Base-by-base conservation (phyloP, 495 filamentous ascomycete genomes). In the Aspergillus incahuasiensis region DNA sequence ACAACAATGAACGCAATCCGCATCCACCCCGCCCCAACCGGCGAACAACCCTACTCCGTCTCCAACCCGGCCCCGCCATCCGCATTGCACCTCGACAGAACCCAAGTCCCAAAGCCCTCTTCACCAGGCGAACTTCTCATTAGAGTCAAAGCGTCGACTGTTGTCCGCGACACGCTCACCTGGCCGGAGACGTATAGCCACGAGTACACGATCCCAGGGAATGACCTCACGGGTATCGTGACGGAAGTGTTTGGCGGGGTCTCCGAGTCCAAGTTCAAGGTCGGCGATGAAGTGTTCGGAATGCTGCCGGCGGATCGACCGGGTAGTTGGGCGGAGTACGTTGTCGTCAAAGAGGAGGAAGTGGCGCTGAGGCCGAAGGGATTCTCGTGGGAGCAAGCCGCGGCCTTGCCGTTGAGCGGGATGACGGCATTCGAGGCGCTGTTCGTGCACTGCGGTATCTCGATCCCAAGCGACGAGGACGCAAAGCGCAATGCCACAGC, bases 191-290 rank as follows among this genome's bases (percentile, higher is more conserved):
- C 58, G 21, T 73, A 71, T 56, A 6, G 22, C 6, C 53, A 58
- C 39, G 42, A 52, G 2, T 65, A 65, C 52, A 5, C 51, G 43
- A 71, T 69, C 28, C 65, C 69, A 0, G 78, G 76, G 40, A 64
- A 71, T 60, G 79, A 81, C 61, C 68, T 81, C 51, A 56, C 78
- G 11, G 79, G 76, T 7, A 71, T 57, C 1, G 70, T 80, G 1
- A 56, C 56, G 6, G 63, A 61, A 34, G 63, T 59, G 9, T 61
- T 54, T 35, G 28, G 46, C n/a, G n/a, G n/a, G n/a, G n/a, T n/a
- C n/a, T 28, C 2, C 43, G 2, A 45, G 15, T 52, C 28, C 28
- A 53, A 48, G 1, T 68, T 70, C 46, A 50, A 63, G 18, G 55
- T 57, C 20, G 70, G 70, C 45, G 68, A 70, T 49, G 61, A 67